Evolutionary conservation across 2,329 filamentous ascomycete species (phyloP), one percentile per base, ranked within the genome.

Genomic region (Nemania sp.): DNA sequence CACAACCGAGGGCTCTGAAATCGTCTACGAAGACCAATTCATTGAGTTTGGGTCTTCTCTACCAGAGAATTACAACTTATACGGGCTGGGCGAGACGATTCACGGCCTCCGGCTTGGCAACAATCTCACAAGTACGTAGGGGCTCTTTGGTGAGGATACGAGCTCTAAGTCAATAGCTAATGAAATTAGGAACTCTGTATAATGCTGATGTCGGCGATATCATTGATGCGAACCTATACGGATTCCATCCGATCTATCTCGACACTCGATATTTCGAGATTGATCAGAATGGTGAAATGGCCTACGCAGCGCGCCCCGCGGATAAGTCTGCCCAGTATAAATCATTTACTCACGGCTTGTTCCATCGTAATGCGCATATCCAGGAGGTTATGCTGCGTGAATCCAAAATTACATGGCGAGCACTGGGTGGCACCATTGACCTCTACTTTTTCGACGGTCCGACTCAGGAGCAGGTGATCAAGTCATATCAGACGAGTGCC

Each of bases 361-460:
- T 90, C 71, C 78, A 90, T 17, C 84, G 91, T 37, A 95, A 93
- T 71, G 82, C 87, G 1, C 91, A 95, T 71, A 87, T 85, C 1
- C 89, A 91, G 73, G 91, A 95, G 65, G 78, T 92, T 7, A 75
- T 92, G 2, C 79, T 93, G 62, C 78, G 80, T 15, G 79, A 87
- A 0, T 79, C 82, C 1, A 86, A 85, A 62, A 80, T 93, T 59
- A 91, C 88, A 0, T 92, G 89, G 89, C 82, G 89, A 66, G 82
- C 87, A 0, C 76, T 96, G 0, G 91, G 91, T 54, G 91, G 92
- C 20, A 87, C 82, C 52, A 85, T 95, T 55, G 91, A 95, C 71
- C 78, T 95, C 17, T 93, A 91, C 73, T 91, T 95, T 76, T 90
- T 90, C 69, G 83, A 88, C 12, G 91, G 91, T 0, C 89, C 90